Percentiles rank a stretch among this genome's conserved stretches.
Evolutionary conservation across 371 early-diverging fungal genomes (phyloP).

Genomic region (Coemansia sp.): DNA sequence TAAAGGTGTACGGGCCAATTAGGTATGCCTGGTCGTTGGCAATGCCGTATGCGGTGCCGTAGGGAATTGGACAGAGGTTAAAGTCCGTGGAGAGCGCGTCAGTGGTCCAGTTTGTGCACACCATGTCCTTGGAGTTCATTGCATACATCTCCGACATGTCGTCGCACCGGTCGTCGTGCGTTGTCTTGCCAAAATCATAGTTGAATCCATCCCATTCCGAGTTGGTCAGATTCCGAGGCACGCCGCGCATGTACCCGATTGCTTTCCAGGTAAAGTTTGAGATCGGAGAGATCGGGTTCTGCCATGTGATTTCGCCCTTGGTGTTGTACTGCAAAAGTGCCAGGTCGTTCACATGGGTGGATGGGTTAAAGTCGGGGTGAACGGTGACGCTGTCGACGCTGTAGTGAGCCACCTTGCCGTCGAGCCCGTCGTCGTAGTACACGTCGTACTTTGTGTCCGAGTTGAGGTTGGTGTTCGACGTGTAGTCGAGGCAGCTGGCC

Average conservation of each 20-base stretch:
- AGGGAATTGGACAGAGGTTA: neutral
- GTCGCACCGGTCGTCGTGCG: slow-evolving; percentile 5
- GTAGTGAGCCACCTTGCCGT: slow-evolving; percentile 12
- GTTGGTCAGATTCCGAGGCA: neutral
- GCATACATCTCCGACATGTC: neutral
- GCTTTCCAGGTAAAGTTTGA: neutral
- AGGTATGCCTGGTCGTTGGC: neutral
- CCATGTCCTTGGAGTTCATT: neutral
- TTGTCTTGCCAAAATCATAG: neutral
- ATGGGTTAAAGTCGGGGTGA: slow-evolving; percentile 16
- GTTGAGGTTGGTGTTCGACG: slow-evolving; percentile 5
- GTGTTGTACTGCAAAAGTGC: slow-evolving; percentile 25
- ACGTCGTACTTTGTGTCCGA: slow-evolving; percentile 8
- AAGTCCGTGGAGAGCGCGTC: neutral
- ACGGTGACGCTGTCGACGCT: slow-evolving; percentile 14
- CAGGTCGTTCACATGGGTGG: slow-evolving; percentile 24
- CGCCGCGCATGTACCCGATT: neutral
- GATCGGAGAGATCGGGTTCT: neutral
- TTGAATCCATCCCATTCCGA: slow-evolving; percentile 10
- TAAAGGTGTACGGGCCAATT: neutral
- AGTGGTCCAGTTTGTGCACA: neutral
- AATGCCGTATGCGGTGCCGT: neutral
- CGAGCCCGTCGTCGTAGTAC: slow-evolving; percentile 7
- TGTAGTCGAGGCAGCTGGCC: slow-evolving; percentile 20
- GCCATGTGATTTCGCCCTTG: neutral